Conservation (phyloP, 2,329 filamentous ascomycete species). For the Lecanicillium sp. region DNA sequence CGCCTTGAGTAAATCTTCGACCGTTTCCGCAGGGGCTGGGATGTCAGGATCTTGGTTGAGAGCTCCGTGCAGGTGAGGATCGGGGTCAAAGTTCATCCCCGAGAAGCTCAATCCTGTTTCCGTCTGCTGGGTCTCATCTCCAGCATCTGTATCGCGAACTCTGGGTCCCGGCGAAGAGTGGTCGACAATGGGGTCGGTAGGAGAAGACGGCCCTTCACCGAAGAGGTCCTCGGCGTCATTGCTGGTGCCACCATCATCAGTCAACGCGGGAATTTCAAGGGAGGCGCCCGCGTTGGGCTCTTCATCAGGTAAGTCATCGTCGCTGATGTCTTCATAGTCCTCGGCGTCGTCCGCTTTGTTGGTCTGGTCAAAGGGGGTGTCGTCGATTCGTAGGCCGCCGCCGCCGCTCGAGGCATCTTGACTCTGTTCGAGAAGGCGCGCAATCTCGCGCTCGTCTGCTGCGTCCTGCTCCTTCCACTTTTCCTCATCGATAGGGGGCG, state of each 20-base stretch:
- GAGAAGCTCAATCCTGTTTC: constrained; percentile 27
- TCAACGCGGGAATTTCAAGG: constrained; percentile 44
- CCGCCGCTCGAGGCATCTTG: constrained; percentile 29
- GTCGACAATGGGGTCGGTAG: constrained; percentile 32
- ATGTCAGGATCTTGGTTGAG: constrained; percentile 55
- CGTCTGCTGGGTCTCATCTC: constrained; percentile 24
- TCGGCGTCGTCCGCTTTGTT: constrained; percentile 90
- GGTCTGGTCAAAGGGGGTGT: constrained; percentile 47
- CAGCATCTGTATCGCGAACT: constrained; percentile 30
- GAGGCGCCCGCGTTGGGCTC: constrained; percentile 36
- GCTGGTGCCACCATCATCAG: constrained; percentile 53
- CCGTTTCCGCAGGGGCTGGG: constrained; percentile 63
- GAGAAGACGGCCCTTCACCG: constrained; percentile 51
- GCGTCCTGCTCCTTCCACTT: constrained; percentile 36
- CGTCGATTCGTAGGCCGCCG: constrained; percentile 32
- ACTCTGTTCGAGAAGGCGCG: constrained; percentile 34
- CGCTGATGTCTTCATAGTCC: constrained; percentile 85
- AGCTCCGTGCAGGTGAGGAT: constrained; percentile 31
- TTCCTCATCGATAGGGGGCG: constrained; percentile 26
- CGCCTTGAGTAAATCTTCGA: constrained; percentile 68
- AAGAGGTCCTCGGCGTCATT: constrained; percentile 62
- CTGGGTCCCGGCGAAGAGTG: constrained; percentile 37
- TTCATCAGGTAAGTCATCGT: constrained; percentile 84
- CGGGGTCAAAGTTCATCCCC: constrained; percentile 41
- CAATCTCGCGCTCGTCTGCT: constrained; percentile 41